These are phyloP conservation scores for Podila epicladia DNA, from an alignment of 192 early-diverging fungal species.

Conservation along the genomic window DNA sequence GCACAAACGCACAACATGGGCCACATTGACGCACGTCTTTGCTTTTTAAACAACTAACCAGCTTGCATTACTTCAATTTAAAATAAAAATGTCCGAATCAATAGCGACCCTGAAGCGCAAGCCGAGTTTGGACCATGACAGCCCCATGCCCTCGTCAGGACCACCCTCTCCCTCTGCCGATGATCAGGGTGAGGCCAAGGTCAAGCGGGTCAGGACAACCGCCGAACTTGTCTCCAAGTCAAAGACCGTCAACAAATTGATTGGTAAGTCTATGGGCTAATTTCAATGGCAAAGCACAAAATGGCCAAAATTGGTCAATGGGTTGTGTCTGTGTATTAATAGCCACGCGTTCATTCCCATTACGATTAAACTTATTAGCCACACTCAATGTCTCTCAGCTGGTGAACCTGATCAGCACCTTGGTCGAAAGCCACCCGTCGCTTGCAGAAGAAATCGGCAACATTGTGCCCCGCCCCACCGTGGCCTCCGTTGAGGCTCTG, in stretches of 20 bases:
- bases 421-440: conserved; percentile 79
- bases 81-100: conserved; percentile 7
- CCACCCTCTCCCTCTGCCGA: conserved; percentile 34
- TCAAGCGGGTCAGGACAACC: conserved; percentile 41
- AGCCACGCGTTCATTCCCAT: conserved; percentile 14
- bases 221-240: conserved; percentile 30
- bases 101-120: conserved; percentile 33
- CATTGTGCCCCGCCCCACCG: conserved; percentile 87
- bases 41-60: too few relatives aligned
- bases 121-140: conserved; percentile 47
- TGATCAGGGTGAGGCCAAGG: conserved; percentile 30
- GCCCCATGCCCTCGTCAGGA: conserved; percentile 41
- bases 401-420: conserved; percentile 73
- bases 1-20: too few relatives aligned
- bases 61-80: not conserved
- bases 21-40: too few relatives aligned
- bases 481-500: conserved; percentile 73
- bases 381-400: conserved; percentile 80
- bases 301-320: not conserved
- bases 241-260: conserved; percentile 46
- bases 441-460: conserved; percentile 75
- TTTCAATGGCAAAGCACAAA: too few relatives aligned
- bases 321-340: not conserved
- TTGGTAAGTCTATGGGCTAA: conserved; percentile 26
- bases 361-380: conserved; percentile 19